phyloP scores from a whole-genome alignment of 768 basidiomycete genomes.

The Leucocoprinus birnbaumii region DNA sequence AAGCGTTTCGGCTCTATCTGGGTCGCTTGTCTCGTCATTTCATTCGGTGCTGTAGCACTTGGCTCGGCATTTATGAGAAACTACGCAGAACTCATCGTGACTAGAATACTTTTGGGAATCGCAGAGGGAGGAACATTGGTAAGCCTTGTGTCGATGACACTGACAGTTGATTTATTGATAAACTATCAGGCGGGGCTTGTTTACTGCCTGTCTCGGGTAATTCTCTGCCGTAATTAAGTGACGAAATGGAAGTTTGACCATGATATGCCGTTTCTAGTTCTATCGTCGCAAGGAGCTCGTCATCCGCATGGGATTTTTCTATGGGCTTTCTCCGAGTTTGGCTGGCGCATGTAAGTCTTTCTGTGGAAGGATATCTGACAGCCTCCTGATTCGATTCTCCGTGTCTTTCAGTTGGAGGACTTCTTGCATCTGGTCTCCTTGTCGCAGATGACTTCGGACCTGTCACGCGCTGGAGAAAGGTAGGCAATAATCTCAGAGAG shows the following conservation, averaged over 20 bases:
- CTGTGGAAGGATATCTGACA: background rate
- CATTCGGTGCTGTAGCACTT: slow-evolving; percentile 35
- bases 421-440: slow-evolving; percentile 34
- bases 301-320: slow-evolving; percentile 33
- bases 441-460: slow-evolving; percentile 25
- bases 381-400: background rate
- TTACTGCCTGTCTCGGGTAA: slow-evolving; percentile 35
- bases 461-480: slow-evolving; percentile 31
- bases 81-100: slow-evolving; percentile 30
- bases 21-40: slow-evolving; percentile 33
- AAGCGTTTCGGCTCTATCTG: slow-evolving; percentile 38
- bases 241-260: background rate
- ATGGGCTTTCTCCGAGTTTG: slow-evolving; percentile 28
- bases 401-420: slow-evolving; percentile 30
- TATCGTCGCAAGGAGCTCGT: slow-evolving; percentile 33
- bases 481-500: background rate
- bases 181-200: slow-evolving; percentile 32
- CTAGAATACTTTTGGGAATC: slow-evolving; percentile 37
- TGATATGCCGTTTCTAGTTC: slow-evolving; percentile 23
- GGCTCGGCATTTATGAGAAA: slow-evolving; percentile 36
- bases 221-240: slow-evolving; percentile 10
- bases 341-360: slow-evolving; percentile 32
- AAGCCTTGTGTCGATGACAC: slow-evolving; percentile 8
- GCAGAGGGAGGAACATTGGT: slow-evolving; percentile 42
- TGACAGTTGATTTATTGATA: background rate